These are phyloP conservation scores for Potentilla sterilis DNA, from an alignment of 306 rosid genomes.

Conservation along the genomic window DNA sequence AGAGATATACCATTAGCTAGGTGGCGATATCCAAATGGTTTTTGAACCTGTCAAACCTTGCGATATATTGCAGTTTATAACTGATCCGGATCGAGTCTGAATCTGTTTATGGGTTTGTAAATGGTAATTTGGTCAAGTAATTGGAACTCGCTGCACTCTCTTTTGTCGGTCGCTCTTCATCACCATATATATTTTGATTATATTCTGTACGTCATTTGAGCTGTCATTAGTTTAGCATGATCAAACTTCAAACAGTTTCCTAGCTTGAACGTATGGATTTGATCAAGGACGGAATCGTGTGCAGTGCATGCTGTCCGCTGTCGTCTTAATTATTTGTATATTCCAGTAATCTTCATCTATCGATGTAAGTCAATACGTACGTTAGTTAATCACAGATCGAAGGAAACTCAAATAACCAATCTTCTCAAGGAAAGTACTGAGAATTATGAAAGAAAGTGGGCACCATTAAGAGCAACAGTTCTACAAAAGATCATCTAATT, in stretches of 20 bases:
- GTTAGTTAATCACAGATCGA: too few relatives aligned
- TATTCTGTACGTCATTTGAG: not conserved
- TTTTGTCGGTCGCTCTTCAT: not conserved
- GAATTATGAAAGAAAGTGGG: too few relatives aligned
- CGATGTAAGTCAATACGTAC: too few relatives aligned
- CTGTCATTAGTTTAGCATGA: not conserved
- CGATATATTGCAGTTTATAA: not conserved
- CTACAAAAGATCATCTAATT: too few relatives aligned
- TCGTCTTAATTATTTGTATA: too few relatives aligned
- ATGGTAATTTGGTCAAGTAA: not conserved
- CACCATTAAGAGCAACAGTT: too few relatives aligned
- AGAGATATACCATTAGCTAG: not conserved
- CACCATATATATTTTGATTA: not conserved
- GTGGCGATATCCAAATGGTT: not conserved
- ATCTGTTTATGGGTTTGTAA: not conserved
- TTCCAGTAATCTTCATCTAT: not conserved
- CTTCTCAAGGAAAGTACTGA: too few relatives aligned
- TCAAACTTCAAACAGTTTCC: not conserved
- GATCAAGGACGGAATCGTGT: not conserved
- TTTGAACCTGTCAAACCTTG: not conserved
- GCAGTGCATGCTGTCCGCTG: not conserved
- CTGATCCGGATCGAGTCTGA: not conserved
- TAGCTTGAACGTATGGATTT: not conserved
- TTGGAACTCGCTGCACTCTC: not conserved
- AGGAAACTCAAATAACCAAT: not conserved